A percentile compares a stretch with the other conserved stretches of the same genome.
phyloP scores from a whole-genome alignment of 768 basidiomycete species.

The Mycena latifolia region DNA sequence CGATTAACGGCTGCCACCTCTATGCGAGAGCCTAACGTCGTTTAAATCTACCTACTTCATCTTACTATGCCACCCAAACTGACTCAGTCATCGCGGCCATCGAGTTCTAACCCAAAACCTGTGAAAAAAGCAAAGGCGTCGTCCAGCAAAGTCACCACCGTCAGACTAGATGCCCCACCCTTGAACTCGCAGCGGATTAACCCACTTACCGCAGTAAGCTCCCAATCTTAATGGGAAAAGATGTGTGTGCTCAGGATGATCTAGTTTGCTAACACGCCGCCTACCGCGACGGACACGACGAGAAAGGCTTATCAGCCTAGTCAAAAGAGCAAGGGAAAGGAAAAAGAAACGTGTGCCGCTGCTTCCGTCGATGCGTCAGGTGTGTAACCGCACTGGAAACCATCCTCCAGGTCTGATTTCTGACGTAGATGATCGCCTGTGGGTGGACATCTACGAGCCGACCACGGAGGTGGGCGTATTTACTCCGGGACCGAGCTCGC shows the following conservation, averaged over 20 bases:
- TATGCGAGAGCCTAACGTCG: too few relatives aligned
- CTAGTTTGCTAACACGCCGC: conserved; percentile 37
- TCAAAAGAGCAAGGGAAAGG: conserved; percentile 37
- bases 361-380: background rate
- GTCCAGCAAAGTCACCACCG: conserved; percentile 27
- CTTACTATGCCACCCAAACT: background rate
- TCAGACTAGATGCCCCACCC: conserved; percentile 24
- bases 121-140: conserved; percentile 25
- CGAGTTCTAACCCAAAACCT: conserved; percentile 9
- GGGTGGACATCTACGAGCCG: conserved; percentile 78
- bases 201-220: conserved; percentile 41
- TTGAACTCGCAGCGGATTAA: conserved; percentile 34
- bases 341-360: background rate
- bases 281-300: background rate
- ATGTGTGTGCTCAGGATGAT: background rate
- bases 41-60: background rate
- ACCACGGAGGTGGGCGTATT: conserved; percentile 59
- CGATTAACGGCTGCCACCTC: too few relatives aligned
- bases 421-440: conserved; percentile 56
- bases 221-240: background rate
- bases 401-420: background rate
- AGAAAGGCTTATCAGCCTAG: conserved; percentile 20
- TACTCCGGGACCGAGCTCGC: background rate
- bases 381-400: background rate
- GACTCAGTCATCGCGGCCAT: conserved; percentile 9